A percentile compares a stretch with the other conserved stretches of the same genome.
Evolutionary conservation across 805 yeast species (phyloP).

Genomic region (Maudiozyma barnettii): DNA sequence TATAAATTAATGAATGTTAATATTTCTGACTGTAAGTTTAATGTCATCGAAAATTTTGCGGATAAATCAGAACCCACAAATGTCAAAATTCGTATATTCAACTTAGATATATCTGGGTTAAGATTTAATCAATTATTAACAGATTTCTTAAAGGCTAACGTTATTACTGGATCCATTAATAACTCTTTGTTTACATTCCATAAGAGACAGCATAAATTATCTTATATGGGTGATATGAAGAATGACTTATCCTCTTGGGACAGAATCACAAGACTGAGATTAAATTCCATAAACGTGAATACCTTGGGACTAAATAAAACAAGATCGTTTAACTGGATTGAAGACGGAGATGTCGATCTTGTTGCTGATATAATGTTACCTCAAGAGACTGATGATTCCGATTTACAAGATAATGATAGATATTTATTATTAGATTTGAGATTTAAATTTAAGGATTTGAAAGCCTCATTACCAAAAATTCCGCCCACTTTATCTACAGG

Average conservation of each 20-base stretch:
- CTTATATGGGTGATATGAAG: conserved; percentile 34
- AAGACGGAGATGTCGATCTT: conserved; percentile 60
- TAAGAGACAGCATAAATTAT: conserved; percentile 53
- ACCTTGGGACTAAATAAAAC: conserved; percentile 29
- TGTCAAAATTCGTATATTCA: conserved; percentile 46
- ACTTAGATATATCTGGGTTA: conserved; percentile 53
- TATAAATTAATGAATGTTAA: conserved; percentile 39
- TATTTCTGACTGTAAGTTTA: conserved; percentile 23
- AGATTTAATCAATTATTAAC: conserved; percentile 48
- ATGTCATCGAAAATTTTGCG: conserved; percentile 16
- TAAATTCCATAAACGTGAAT: conserved; percentile 33
- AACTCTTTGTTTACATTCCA: conserved; percentile 70
- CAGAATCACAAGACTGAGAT: conserved; percentile 38
- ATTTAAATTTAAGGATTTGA: conserved; percentile 52
- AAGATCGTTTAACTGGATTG: conserved; percentile 58
- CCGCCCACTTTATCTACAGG: conserved; percentile 46
- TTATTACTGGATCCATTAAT: conserved; percentile 65
- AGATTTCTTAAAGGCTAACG: conserved; percentile 61
- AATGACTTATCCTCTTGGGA: conserved; percentile 37
- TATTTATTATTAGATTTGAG: conserved; percentile 63
- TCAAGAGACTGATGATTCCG: conserved; percentile 20
- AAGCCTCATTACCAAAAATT: conserved; percentile 43
- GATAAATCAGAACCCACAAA: conserved; percentile 2
- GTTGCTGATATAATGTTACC: conserved; percentile 70
- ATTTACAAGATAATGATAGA: conserved; percentile 21